These are phyloP conservation scores for Globisporangium heterothallicum DNA, from an alignment of 352 stramenopile species.

Conservation along the genomic window DNA sequence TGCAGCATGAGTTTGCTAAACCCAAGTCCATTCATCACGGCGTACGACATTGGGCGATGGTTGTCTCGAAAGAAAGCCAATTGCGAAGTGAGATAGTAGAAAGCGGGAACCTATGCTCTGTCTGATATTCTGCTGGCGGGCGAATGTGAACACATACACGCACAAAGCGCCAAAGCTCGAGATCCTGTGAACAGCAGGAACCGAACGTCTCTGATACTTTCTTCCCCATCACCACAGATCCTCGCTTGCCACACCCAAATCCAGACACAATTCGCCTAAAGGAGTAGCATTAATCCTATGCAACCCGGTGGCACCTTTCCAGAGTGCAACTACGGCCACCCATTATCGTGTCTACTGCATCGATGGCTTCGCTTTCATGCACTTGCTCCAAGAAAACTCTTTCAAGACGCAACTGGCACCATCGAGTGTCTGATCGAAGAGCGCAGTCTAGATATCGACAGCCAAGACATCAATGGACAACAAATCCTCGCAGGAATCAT, in stretches of 20 bases:
- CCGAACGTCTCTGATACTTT: slow-evolving; percentile 13
- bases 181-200: slow-evolving; percentile 5
- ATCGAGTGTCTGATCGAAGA: background rate
- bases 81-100: slow-evolving; percentile 10
- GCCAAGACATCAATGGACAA: too few species aligned
- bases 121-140: background rate
- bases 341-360: background rate
- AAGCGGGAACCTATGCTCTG: background rate
- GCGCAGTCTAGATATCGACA: too few species aligned
- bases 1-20: slow-evolving; percentile 15
- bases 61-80: slow-evolving; percentile 8
- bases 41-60: background rate
- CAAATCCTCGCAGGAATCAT: too few species aligned
- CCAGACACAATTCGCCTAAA: background rate
- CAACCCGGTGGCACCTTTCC: too few species aligned
- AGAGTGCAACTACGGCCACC: too few species aligned
- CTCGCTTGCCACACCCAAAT: background rate
- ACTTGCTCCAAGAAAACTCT: background rate
- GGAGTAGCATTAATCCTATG: background rate
- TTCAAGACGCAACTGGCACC: background rate
- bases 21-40: slow-evolving; percentile 7
- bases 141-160: background rate
- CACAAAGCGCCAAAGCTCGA: background rate
- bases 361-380: slow-evolving; percentile 8
- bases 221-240: background rate